Conservation (phyloP, 2,329 filamentous ascomycete species). For the Epichloe brachyelytri region DNA sequence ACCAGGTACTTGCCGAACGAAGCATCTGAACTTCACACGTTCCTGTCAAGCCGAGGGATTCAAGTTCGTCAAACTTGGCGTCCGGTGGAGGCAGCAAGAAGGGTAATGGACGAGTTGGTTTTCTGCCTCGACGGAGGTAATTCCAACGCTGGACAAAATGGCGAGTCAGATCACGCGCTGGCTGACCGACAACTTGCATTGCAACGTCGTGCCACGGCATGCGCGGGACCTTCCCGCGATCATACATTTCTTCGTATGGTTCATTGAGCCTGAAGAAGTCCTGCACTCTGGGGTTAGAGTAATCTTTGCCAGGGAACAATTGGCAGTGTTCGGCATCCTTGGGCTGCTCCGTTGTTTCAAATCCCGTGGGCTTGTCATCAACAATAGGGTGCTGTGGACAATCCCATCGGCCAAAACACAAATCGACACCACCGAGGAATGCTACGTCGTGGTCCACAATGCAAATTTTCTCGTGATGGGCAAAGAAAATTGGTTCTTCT, state of each 20-base stretch:
- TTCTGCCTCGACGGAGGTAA: constrained; percentile 83
- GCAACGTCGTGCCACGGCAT: constrained; percentile 99
- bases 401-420: constrained; percentile 97
- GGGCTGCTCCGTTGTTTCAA: constrained; percentile 61
- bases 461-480: constrained; percentile 96
- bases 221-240: constrained; percentile 71
- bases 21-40: constrained; percentile 96
- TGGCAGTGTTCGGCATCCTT: constrained; percentile 92
- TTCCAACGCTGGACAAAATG: constrained; percentile 99
- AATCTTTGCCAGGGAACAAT: constrained; percentile 94
- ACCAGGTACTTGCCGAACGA: constrained; percentile 84
- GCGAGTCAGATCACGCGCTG: constrained; percentile 81
- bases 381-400: constrained; percentile 82
- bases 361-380: constrained; percentile 91
- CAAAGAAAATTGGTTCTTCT: constrained; percentile 99
- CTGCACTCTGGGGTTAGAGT: constrained; percentile 89
- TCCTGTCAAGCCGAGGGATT: constrained; percentile 76
- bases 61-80: constrained; percentile 73
- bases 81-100: constrained; percentile 90
- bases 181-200: constrained; percentile 96
- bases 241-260: constrained; percentile 98
- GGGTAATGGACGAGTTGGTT: constrained; percentile 83
- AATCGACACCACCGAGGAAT: constrained; percentile 88
- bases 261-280: constrained; percentile 90
- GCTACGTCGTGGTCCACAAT: constrained; percentile 93